phyloP scores from a whole-genome alignment of 2,329 filamentous ascomycete genomes.

The Rhexocercosporidium sp. region DNA sequence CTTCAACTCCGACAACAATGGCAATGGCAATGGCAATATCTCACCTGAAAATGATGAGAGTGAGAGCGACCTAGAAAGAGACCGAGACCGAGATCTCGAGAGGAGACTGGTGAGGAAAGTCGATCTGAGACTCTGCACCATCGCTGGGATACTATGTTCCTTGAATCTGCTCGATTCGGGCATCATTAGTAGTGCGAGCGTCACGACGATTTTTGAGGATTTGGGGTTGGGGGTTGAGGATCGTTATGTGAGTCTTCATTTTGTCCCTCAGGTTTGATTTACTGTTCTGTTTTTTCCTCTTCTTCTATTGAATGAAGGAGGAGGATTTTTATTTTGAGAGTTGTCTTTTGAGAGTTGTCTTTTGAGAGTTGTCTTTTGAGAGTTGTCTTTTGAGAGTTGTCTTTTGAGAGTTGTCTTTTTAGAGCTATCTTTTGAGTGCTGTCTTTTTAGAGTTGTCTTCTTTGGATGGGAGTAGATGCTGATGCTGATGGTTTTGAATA shows the following conservation, averaged over 20 bases:
- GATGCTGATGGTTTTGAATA: slow-evolving; percentile 19
- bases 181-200: slow-evolving; percentile 71
- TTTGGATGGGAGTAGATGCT: neutral
- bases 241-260: slow-evolving; percentile 52
- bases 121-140: slow-evolving; percentile 71
- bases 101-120: slow-evolving; percentile 63
- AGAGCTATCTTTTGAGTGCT: neutral
- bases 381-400: neutral
- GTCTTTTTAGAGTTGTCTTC: neutral
- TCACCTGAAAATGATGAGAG: neutral
- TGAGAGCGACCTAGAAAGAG: neutral
- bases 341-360: neutral
- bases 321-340: no score
- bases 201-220: slow-evolving; percentile 69
- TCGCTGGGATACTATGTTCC: slow-evolving; percentile 72
- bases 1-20: neutral
- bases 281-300: no score
- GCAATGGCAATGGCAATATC: neutral
- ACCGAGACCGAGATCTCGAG: slow-evolving; percentile 34
- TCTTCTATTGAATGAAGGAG: neutral
- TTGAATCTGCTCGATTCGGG: slow-evolving; percentile 72
- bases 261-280: no score
- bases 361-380: neutral
- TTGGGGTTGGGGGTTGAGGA: slow-evolving; percentile 65
- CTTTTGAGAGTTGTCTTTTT: neutral